A percentile compares a stretch with the other conserved stretches of the same genome.
phyloP scores from a whole-genome alignment of 768 basidiomycete genomes.

The Mycena filopes region DNA sequence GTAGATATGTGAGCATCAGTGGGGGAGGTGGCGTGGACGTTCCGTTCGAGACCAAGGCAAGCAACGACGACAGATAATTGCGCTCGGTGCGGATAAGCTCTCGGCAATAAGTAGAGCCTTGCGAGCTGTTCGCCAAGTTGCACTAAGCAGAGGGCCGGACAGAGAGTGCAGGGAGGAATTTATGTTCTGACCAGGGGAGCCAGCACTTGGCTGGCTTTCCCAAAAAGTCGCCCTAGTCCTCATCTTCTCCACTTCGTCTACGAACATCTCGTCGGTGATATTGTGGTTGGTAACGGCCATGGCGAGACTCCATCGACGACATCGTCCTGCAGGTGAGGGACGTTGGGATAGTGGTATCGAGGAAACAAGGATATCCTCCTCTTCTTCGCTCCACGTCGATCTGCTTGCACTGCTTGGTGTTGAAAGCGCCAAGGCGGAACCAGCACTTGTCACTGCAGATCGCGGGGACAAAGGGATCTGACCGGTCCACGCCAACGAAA shows the following conservation, averaged over 20 bases:
- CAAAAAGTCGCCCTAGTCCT: constrained; percentile 41
- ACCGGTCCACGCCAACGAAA: constrained; percentile 27
- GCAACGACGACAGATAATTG: constrained; percentile 12
- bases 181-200: too few relatives aligned
- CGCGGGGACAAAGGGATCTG: constrained; percentile 14
- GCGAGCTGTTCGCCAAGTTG: constrained; percentile 51
- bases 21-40: constrained; percentile 46
- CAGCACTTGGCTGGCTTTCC: constrained; percentile 30
- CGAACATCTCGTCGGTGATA: constrained; percentile 61
- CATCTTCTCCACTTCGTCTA: constrained; percentile 59
- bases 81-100: constrained; percentile 44
- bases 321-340: background rate
- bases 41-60: constrained; percentile 8
- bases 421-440: background rate
- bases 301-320: constrained; percentile 53
- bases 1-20: constrained; percentile 52
- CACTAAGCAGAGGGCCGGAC: constrained; percentile 22
- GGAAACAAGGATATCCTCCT: constrained; percentile 1
- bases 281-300: constrained; percentile 62
- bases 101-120: constrained; percentile 50
- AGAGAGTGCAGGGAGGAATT: constrained; percentile 15
- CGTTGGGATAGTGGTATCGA: background rate
- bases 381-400: constrained; percentile 17
- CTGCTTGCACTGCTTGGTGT: background rate
- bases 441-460: background rate